Percentiles rank a stretch among this genome's conserved stretches.
These are phyloP conservation scores for Blastomyces emzantsi DNA, from an alignment of 2,329 filamentous ascomycete genomes.

Conservation along the genomic window DNA sequence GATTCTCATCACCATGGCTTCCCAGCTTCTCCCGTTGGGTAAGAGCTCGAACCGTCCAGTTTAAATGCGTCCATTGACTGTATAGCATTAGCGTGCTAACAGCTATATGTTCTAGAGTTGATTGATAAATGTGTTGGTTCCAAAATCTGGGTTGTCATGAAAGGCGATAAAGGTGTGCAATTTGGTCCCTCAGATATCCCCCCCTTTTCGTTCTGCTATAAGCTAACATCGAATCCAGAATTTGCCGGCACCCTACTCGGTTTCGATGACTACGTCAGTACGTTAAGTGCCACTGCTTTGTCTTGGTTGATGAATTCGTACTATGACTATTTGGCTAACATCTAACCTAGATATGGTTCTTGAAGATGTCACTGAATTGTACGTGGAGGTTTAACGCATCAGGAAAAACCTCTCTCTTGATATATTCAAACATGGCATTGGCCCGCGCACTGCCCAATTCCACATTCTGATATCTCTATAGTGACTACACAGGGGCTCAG, in stretches of 20 bases:
- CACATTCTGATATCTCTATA: constrained; percentile 30
- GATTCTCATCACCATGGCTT: constrained; percentile 47
- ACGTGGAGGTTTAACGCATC: constrained; percentile 31
- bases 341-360: constrained; percentile 77
- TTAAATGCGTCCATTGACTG: constrained; percentile 10
- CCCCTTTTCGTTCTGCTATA: not conserved
- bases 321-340: not conserved
- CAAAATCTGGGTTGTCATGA: constrained; percentile 98
- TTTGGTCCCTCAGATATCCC: not conserved
- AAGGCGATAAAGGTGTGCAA: constrained; percentile 81
- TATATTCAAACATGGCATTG: not conserved
- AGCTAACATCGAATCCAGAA: constrained; percentile 49
- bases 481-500: constrained; percentile 82
- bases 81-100: constrained; percentile 8
- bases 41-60: constrained; percentile 18
- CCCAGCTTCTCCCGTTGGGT: constrained; percentile 66
- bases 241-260: constrained; percentile 91
- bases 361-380: constrained; percentile 96
- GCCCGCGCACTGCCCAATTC: no score
- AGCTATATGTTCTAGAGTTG: constrained; percentile 54
- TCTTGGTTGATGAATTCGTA: not conserved
- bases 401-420: not conserved
- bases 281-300: constrained; percentile 40
- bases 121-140: constrained; percentile 99
- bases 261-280: constrained; percentile 99